Evolutionary conservation across 441 rosid genomes (phyloP).

Genomic region (Adansonia grandidieri): DNA sequence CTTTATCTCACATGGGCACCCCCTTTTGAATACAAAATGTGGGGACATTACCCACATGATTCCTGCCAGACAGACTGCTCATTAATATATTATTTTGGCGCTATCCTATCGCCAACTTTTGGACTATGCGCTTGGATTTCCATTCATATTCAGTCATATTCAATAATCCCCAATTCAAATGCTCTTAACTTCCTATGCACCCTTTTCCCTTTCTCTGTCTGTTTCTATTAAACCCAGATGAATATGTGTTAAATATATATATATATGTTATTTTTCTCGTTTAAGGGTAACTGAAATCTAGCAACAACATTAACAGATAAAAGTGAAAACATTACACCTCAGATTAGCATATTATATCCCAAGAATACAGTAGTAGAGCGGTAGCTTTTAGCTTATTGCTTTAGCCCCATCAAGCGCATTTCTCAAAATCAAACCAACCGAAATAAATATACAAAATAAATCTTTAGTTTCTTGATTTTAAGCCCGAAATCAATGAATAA

Average conservation of each 20-base stretch:
- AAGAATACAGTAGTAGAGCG: no score
- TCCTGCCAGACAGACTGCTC: constrained; percentile 4
- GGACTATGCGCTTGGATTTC: not conserved
- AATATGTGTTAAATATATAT: no score
- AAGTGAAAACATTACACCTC: no score
- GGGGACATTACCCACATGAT: constrained; percentile 39
- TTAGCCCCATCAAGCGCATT: not conserved
- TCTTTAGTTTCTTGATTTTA: not conserved
- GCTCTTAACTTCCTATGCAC: not conserved
- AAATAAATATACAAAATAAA: not conserved
- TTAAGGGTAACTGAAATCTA: no score
- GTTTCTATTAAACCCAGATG: not conserved
- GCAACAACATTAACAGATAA: no score
- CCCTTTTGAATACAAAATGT: constrained; percentile 10
- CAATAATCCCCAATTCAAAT: not conserved
- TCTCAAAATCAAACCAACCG: not conserved
- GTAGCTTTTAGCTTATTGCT: no score
- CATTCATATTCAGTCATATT: not conserved
- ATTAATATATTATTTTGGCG: not conserved
- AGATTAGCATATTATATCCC: no score
- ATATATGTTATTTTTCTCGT: no score
- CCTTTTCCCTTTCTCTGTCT: not conserved
- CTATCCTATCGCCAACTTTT: constrained; percentile 9
- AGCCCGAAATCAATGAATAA: not conserved
- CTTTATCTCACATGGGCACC: not conserved